Evolutionary conservation across 2,329 filamentous ascomycete species (phyloP), one percentile per base, ranked within the genome.

Genomic region (Eurotiales sp.): DNA sequence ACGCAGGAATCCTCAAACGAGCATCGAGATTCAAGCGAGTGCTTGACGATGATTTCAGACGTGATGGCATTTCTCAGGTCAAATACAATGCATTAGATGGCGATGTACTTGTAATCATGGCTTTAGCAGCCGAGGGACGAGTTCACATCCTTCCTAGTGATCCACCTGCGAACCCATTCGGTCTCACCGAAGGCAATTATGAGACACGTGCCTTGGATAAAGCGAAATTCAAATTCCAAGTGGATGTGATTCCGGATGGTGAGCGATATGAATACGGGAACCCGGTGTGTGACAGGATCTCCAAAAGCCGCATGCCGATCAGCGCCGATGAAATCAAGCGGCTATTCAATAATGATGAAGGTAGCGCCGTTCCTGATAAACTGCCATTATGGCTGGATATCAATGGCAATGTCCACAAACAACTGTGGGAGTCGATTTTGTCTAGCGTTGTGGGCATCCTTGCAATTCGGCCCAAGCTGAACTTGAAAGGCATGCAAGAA

Each of bases 311-410:
- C 19, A 10, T 36, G 39, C 46, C 46, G 10, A 34, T 25, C 21
- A 27, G 36, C 8, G 44, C 21, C 8, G 37, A 52, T 15, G 29
- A 50, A 19, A n/a, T 42, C 14, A 50, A 42, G 10, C 27, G 14
- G 15, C 21, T 36, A n/a, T 25, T 50, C 29, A 37, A 29, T 14
- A n/a, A 29, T 7, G 21, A 17, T 2, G 15, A 55, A 59, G 25
- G 55, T 23, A n/a, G 25, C 21, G n/a, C 10, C 10, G 19, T 23
- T 21, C 12, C 29, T 14, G 25, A 37, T 27, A 69, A 63, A 32
- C 68, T 75, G 19, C 76, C 76, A 0, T 48, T 77, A 12, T 79
- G 76, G 76, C 65, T 72, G 48, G 75, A 77, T 56, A 74, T 78
- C 45, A 72, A 77, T 49, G 70, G 68, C 1, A 59, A 67, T 12